These are phyloP conservation scores for Verticillium dahliae DNA, from an alignment of 2,329 filamentous ascomycete species.

Conservation along the genomic window DNA sequence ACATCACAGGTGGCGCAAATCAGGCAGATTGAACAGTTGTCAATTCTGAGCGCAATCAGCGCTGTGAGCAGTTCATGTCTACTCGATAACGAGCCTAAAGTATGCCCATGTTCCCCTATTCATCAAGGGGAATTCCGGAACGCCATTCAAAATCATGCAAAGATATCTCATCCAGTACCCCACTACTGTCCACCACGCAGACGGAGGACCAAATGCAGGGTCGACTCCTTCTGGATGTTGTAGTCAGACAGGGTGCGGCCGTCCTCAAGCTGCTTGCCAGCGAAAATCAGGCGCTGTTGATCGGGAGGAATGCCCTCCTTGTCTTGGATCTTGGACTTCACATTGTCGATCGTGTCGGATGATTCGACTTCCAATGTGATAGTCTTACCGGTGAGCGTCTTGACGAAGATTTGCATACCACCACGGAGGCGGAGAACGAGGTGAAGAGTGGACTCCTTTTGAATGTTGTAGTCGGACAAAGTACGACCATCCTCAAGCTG, in stretches of 20 bases:
- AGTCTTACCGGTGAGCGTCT: slow-evolving; percentile 86
- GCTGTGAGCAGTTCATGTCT: neutral
- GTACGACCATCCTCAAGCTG: slow-evolving; percentile 93
- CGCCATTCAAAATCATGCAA: neutral
- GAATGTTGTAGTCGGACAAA: slow-evolving; percentile 88
- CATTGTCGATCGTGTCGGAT: slow-evolving; percentile 87
- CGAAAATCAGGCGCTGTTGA: slow-evolving; percentile 90
- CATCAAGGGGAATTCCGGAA: neutral
- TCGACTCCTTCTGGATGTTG: slow-evolving; percentile 93
- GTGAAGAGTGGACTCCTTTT: slow-evolving; percentile 85
- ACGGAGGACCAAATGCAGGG: slow-evolving; percentile 73
- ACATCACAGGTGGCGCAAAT: too few species aligned
- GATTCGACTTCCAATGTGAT: slow-evolving; percentile 90
- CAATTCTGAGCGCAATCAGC: neutral
- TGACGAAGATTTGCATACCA: slow-evolving; percentile 86
- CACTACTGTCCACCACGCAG: slow-evolving; percentile 77
- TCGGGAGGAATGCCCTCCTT: slow-evolving; percentile 93
- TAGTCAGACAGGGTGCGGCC: slow-evolving; percentile 88
- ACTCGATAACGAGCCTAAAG: neutral
- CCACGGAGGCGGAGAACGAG: slow-evolving; percentile 81
- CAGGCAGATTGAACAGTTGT: too few species aligned
- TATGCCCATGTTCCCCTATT: neutral
- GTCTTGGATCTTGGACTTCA: slow-evolving; percentile 89
- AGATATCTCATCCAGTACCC: neutral
- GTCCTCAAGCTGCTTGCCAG: slow-evolving; percentile 89